Base-by-base conservation (phyloP, 768 basidiomycete species). In the Lactarius quietus region DNA sequence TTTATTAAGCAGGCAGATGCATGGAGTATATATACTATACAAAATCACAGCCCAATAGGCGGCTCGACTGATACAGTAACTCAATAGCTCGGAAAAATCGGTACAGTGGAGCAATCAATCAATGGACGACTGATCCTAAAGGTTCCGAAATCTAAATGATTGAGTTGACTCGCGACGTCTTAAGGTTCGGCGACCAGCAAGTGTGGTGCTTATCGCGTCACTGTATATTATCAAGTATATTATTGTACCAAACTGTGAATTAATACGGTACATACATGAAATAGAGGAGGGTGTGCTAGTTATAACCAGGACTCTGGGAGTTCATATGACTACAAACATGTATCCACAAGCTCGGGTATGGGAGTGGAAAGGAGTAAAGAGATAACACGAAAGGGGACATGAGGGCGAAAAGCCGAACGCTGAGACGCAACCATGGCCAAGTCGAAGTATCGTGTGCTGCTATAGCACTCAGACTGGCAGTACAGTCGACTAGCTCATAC, bases 11-110 rank as follows among this genome's bases (percentile, higher is more conserved):
- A n/a, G n/a, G n/a, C n/a, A n/a, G n/a, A n/a, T n/a, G n/a, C 3
- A 20, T 36, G 23, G 39, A 8, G 53, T 68, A 65, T 65, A 64
- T 39, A 45, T 33, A 33, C n/a, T 36, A 17, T 33, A 61, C 33
- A 48, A 43, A 31, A 15, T n/a, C 39, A 12, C 9, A 26, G 43
- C 41, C n/a, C n/a, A 31, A 17, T 6, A 45, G 31, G 29, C 26
- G 26, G 31, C 10, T 12, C 33, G 15, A 23, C 48, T 51, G 23
- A 51, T 51, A n/a, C n/a, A n/a, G n/a, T n/a, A 51, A 15, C 6
- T 33, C n/a, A 7, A 35, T 33, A 20, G 23, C 6, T 18, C 31
- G 54, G 29, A 31, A 51, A 33, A n/a, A n/a, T n/a, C n/a, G n/a
- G 54, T 55, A 29, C 10, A 33, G n/a, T 14, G 54, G 54, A 29